phyloP scores from a whole-genome alignment of 2,329 filamentous ascomycete species.

The Penicillium brasilianum region DNA sequence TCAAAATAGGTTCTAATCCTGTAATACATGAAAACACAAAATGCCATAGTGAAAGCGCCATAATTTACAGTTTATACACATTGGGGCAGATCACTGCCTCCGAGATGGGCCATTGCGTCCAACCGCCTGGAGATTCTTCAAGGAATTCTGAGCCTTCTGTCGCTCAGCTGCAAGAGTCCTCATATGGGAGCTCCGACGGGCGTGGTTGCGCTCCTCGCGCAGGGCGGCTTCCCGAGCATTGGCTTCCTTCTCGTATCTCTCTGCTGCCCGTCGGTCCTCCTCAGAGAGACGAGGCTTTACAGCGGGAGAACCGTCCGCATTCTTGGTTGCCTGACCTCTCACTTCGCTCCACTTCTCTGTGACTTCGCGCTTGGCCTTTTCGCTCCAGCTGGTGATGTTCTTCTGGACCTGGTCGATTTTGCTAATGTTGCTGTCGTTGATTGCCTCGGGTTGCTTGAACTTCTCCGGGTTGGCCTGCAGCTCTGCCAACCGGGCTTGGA shows the following conservation, averaged over 20 bases:
- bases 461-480: constrained; percentile 9
- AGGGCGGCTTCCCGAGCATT: constrained; percentile 36
- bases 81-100: constrained; percentile 20
- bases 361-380: constrained; percentile 36
- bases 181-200: constrained; percentile 36
- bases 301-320: constrained; percentile 26
- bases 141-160: constrained; percentile 29
- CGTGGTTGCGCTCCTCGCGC: constrained; percentile 44
- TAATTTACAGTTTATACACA: constrained; percentile 35
- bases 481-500: constrained; percentile 39
- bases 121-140: constrained; percentile 20
- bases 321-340: constrained; percentile 29
- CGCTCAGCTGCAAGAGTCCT: constrained; percentile 31
- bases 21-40: constrained; percentile 28
- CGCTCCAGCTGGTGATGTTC: constrained; percentile 44
- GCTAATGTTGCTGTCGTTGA: constrained; percentile 24
- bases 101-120: constrained; percentile 5
- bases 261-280: constrained; percentile 38
- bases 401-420: constrained; percentile 5
- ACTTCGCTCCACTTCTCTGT: constrained; percentile 30
- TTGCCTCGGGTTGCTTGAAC: constrained; percentile 7
- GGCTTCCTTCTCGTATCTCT: constrained; percentile 38
- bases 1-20: constrained; percentile 15
- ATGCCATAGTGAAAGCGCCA: constrained; percentile 27
- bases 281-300: constrained; percentile 34